A percentile compares a stretch with the other conserved stretches of the same genome.
Conservation (phyloP, 176 grass and related monocot species). For the Eremochloa ophiuroides region DNA sequence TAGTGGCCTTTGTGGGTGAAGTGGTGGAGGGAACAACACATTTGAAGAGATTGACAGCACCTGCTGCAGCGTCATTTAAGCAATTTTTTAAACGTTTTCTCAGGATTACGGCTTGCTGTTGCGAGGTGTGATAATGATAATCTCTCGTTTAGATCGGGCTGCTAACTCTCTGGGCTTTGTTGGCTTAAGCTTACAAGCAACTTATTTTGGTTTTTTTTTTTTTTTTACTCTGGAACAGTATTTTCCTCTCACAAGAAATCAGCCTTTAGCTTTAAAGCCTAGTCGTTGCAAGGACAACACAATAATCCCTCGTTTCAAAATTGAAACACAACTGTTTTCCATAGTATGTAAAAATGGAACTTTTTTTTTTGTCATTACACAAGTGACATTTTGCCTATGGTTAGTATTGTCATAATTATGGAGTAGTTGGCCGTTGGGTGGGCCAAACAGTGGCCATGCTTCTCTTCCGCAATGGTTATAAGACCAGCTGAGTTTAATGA, state of each 20-base stretch:
- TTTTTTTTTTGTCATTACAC: not conserved
- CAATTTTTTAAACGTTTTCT: not conserved
- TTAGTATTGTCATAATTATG: not conserved
- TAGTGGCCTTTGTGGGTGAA: not conserved
- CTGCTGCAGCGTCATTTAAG: constrained; percentile 1
- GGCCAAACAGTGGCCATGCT: not conserved
- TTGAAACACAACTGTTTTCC: not conserved
- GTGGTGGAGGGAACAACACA: constrained; percentile 39
- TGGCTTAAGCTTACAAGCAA: no score
- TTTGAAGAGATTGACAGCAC: constrained; percentile 35
- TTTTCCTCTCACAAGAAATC: no score
- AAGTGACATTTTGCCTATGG: no score
- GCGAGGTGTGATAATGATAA: not conserved
- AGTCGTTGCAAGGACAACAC: no score
- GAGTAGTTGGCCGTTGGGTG: not conserved
- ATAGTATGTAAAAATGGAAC: not conserved
- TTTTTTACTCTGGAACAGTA: no score
- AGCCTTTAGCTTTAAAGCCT: no score
- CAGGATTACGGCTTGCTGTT: not conserved
- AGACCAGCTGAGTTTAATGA: constrained; percentile 26
- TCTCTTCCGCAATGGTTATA: not conserved
- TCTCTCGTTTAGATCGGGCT: no score
- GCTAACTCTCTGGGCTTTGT: no score
- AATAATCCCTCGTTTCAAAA: not conserved
- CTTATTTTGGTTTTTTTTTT: no score